Conservation (phyloP, 2,329 filamentous ascomycete species). For the Xylariaceae sp. region DNA sequence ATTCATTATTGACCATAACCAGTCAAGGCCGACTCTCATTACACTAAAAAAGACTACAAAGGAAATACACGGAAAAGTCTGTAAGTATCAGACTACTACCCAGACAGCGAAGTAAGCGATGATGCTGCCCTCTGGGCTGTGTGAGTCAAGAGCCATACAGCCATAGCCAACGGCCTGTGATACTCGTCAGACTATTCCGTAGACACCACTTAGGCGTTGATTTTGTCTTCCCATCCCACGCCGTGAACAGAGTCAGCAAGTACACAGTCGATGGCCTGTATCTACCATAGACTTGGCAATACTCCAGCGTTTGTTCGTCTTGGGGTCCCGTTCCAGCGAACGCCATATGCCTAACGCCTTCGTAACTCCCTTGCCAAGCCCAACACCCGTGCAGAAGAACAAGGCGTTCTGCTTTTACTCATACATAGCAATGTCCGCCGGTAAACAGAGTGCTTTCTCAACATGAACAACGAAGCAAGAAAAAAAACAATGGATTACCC, state of each 20-base stretch:
- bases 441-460: not conserved
- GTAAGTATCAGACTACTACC: not conserved
- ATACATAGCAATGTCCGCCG: constrained; percentile 14
- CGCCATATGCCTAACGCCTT: constrained; percentile 11
- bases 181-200: not conserved
- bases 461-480: not conserved
- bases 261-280: not conserved
- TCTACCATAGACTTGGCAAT: not conserved
- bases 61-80: not conserved
- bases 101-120: not conserved
- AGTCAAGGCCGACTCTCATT: not conserved
- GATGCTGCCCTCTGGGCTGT: not conserved
- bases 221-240: not conserved
- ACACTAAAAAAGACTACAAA: not conserved
- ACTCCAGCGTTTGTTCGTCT: not conserved
- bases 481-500: not conserved
- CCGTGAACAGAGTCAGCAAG: not conserved
- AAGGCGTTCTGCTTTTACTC: constrained; percentile 11
- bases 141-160: constrained; percentile 2
- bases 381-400: not conserved
- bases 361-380: not conserved
- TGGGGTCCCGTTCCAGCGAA: not conserved
- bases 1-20: no score
- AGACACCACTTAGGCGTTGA: not conserved
- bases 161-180: not conserved